phyloP scores from a whole-genome alignment of 192 early-diverging fungal genomes.

The Backusella australiensis region DNA sequence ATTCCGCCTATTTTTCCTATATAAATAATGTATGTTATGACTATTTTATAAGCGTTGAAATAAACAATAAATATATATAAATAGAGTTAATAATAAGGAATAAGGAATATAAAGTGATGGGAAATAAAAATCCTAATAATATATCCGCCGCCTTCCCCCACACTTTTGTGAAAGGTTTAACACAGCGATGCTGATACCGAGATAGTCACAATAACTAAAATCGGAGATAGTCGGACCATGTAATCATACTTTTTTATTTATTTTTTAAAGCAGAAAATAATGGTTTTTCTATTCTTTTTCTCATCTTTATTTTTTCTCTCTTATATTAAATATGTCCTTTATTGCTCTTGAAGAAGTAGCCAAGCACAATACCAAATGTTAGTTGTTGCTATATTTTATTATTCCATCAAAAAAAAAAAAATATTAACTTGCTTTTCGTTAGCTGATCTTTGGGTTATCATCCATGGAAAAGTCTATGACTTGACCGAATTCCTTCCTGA shows the following conservation, averaged over 20 bases:
- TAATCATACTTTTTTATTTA: neutral
- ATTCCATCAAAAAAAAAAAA: no score
- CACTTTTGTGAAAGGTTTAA: conserved; percentile 1
- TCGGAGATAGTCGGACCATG: conserved; percentile 4
- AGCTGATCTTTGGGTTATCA: conserved; percentile 59
- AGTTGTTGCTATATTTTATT: neutral
- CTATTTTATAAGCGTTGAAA: neutral
- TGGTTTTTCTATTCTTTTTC: neutral
- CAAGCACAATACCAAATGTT: conserved; percentile 36
- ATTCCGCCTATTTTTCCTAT: neutral
- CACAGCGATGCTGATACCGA: neutral
- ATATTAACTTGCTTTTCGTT: neutral
- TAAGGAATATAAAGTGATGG: neutral
- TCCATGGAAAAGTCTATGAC: conserved; percentile 64
- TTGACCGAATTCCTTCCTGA: conserved; percentile 58
- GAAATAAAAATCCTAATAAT: neutral
- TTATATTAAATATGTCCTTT: neutral
- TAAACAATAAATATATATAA: neutral
- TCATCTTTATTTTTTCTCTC: neutral
- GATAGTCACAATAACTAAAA: neutral
- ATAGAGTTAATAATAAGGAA: neutral
- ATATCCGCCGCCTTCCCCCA: neutral
- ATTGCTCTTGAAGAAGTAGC: conserved; percentile 32
- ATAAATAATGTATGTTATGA: neutral
- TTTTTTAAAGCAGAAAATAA: neutral